Percentiles rank a stretch among this genome's conserved stretches.
These are phyloP conservation scores for Blastobotrys petasosporus DNA, from an alignment of 1,139 yeast genomes.

Conservation along the genomic window DNA sequence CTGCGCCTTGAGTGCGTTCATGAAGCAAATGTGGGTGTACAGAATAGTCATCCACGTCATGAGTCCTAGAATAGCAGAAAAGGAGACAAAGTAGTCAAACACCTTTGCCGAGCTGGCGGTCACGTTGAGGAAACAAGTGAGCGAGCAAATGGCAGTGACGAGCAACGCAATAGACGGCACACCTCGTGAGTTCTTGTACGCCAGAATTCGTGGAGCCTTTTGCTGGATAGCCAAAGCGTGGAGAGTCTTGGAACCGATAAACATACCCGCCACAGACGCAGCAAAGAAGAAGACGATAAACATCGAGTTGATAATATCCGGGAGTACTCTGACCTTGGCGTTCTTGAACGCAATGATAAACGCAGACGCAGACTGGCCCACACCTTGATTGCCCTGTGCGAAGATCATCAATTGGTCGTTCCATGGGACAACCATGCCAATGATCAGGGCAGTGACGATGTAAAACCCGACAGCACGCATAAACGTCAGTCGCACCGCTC, in stretches of 20 bases:
- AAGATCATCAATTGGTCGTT: constrained; percentile 25
- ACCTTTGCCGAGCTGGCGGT: constrained; percentile 39
- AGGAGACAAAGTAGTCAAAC: constrained; percentile 49
- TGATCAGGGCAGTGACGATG: constrained; percentile 42
- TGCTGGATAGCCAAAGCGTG: constrained; percentile 59
- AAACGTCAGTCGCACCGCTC: constrained; percentile 70
- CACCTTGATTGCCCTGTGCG: constrained; percentile 26
- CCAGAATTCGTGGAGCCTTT: constrained; percentile 55
- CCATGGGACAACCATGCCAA: constrained; percentile 44
- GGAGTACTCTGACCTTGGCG: constrained; percentile 55
- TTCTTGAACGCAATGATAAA: constrained; percentile 57
- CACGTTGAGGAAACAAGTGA: constrained; percentile 54
- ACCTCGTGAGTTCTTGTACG: constrained; percentile 58
- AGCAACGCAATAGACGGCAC: constrained; percentile 53
- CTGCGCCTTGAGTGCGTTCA: constrained; percentile 52
- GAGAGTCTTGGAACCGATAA: constrained; percentile 63
- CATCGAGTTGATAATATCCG: constrained; percentile 63
- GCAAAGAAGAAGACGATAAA: constrained; percentile 64
- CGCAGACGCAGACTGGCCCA: constrained; percentile 58
- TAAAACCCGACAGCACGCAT: constrained; percentile 48
- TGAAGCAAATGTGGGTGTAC: constrained; percentile 44
- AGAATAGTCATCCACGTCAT: constrained; percentile 51
- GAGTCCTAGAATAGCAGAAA: constrained; percentile 49
- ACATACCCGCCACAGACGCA: constrained; percentile 68
- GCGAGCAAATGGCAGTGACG: constrained; percentile 43